phyloP scores from a whole-genome alignment of 495 filamentous ascomycete genomes.

The Sordaria brevicollis region DNA sequence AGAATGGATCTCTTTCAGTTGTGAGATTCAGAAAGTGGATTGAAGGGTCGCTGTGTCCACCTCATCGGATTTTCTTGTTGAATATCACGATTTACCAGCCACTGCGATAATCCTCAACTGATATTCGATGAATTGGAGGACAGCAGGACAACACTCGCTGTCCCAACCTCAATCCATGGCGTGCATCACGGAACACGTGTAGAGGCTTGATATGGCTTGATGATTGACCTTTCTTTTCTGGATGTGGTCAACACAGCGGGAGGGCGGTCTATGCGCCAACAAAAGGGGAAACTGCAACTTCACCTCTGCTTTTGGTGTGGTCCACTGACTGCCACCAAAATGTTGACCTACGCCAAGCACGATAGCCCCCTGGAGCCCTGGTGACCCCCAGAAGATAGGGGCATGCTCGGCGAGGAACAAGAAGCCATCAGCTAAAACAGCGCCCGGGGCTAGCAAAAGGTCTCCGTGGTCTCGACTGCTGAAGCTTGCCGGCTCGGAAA shows the following conservation, averaged over 20 bases:
- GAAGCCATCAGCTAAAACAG: background rate
- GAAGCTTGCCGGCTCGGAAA: background rate
- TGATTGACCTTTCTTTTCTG: background rate
- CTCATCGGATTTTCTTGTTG: background rate
- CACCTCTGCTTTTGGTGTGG: background rate
- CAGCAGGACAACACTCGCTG: background rate
- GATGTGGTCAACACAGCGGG: background rate
- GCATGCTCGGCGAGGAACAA: no score
- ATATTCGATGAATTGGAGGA: background rate
- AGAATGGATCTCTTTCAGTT: background rate
- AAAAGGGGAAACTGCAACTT: background rate
- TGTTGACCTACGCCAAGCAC: background rate
- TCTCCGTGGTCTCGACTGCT: background rate
- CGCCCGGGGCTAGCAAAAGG: background rate
- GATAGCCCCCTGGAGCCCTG: background rate
- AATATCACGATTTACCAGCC: background rate
- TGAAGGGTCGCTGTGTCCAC: background rate
- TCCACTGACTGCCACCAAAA: background rate
- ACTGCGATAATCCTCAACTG: background rate
- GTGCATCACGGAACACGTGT: background rate
- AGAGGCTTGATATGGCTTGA: background rate
- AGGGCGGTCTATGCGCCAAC: background rate
- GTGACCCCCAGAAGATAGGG: no score
- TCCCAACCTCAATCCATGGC: background rate
- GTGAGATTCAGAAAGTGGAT: background rate